Conservation (phyloP, 2,329 filamentous ascomycete genomes). For the Lasiodiplodia sp. region DNA sequence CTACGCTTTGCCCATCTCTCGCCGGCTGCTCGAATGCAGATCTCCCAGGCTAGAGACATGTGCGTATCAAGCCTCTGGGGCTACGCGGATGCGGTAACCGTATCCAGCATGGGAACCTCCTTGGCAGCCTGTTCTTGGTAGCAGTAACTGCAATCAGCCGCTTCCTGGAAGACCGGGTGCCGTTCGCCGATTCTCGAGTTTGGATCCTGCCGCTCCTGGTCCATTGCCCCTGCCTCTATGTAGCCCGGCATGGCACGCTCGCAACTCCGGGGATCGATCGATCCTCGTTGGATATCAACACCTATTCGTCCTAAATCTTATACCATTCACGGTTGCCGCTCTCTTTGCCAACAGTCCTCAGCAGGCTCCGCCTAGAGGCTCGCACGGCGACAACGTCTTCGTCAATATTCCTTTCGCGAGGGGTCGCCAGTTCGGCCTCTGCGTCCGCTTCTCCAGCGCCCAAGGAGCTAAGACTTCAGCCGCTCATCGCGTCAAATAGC, state of each 20-base stretch:
- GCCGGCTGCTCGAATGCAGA: background rate
- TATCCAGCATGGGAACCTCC: background rate
- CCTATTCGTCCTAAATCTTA: background rate
- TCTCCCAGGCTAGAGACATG: too few species aligned
- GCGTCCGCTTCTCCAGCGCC: constrained; percentile 32
- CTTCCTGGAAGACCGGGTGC: background rate
- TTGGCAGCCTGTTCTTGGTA: background rate
- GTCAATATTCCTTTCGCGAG: constrained; percentile 56
- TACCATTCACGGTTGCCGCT: background rate
- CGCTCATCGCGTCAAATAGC: constrained; percentile 34
- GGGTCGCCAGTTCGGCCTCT: constrained; percentile 49
- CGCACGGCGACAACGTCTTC: constrained; percentile 51
- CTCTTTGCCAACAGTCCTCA: constrained; percentile 5
- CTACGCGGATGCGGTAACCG: background rate
- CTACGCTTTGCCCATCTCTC: background rate
- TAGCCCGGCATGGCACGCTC: background rate
- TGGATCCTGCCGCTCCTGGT: background rate
- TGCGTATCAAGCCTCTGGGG: background rate
- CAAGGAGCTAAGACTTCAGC: background rate
- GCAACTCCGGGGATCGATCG: background rate
- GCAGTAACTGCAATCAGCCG: background rate
- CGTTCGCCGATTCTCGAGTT: background rate
- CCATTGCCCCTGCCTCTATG: background rate
- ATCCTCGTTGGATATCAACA: background rate
- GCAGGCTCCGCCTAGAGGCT: background rate